Conservation (phyloP, 1,284 basidiomycete genomes). For the Cryptococcus depauperatus region DNA sequence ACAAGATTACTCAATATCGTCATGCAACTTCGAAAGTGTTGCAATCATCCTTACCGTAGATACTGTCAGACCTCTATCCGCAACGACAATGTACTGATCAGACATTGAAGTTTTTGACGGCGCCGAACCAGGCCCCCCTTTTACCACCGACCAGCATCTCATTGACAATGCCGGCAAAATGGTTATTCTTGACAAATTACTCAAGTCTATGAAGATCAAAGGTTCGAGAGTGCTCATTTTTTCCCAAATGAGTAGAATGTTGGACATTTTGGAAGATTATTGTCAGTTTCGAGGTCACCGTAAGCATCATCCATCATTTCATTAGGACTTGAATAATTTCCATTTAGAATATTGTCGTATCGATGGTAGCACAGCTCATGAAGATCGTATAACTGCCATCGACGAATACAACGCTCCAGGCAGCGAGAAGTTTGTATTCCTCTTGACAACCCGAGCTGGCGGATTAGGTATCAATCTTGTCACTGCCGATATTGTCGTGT, state of each 20-base stretch:
- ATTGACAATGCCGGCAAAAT: conserved; percentile 95
- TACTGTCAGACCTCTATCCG: not conserved
- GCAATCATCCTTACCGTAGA: conserved; percentile 54
- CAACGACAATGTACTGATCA: conserved; percentile 9
- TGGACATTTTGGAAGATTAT: conserved; percentile 96
- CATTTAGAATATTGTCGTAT: conserved; percentile 86
- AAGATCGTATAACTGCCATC: conserved; percentile 90
- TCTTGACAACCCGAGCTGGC: conserved; percentile 96
- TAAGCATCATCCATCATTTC: conserved; percentile 46
- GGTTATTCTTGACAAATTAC: conserved; percentile 91
- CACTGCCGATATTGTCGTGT: conserved; percentile 86
- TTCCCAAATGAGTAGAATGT: conserved; percentile 93
- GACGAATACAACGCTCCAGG: conserved; percentile 96
- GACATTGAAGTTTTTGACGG: conserved; percentile 44
- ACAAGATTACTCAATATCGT: conserved; percentile 97
- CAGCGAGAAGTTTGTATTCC: conserved; percentile 94
- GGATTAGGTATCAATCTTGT: conserved; percentile 97
- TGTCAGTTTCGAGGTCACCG: conserved; percentile 86
- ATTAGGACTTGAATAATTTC: not conserved
- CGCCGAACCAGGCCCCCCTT: conserved; percentile 89
- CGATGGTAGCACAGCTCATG: conserved; percentile 90
- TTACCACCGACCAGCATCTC: conserved; percentile 96
- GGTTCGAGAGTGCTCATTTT: conserved; percentile 95
- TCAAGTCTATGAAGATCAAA: conserved; percentile 79
- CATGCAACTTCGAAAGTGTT: conserved; percentile 73